Conservation (phyloP, 495 filamentous ascomycete species). For the Aspergillus kassunensis region DNA sequence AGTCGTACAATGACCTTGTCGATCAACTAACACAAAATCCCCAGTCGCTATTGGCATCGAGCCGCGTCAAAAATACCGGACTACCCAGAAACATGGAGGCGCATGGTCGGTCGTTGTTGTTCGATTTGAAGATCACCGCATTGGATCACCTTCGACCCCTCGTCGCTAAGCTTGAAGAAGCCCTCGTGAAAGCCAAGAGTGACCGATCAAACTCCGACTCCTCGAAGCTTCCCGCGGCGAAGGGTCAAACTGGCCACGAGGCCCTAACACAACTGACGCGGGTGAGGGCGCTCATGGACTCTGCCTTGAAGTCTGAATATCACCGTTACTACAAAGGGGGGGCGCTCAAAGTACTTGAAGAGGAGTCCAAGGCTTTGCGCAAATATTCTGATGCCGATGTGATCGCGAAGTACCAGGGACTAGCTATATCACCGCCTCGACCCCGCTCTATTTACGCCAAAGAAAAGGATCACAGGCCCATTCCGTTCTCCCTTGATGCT, state of each 20-base stretch:
- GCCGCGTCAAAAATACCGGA: constrained; percentile 21
- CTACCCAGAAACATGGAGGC: constrained; percentile 11
- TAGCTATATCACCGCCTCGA: constrained; percentile 24
- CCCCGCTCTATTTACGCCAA: too few relatives aligned
- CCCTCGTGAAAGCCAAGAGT: constrained; percentile 9
- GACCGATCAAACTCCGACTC: neutral
- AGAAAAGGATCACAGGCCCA: too few relatives aligned
- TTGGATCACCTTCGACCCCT: constrained; percentile 27
- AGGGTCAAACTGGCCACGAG: neutral
- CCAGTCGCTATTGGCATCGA: constrained; percentile 27
- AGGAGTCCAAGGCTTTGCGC: constrained; percentile 25
- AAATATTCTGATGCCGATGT: constrained; percentile 29
- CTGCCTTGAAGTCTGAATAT: constrained; percentile 25
- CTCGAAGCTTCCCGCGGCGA: neutral
- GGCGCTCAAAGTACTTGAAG: constrained; percentile 20
- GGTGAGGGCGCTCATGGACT: constrained; percentile 28
- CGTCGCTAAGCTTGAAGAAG: constrained; percentile 26
- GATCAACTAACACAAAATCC: constrained; percentile 25
- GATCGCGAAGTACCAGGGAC: constrained; percentile 10
- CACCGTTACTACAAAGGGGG: too few relatives aligned
- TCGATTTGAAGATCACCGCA: constrained; percentile 23
- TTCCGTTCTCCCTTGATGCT: too few relatives aligned
- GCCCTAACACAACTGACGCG: constrained; percentile 23
- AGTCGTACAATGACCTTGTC: constrained; percentile 27
- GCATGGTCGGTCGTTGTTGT: constrained; percentile 26